Base-by-base conservation (phyloP, 2,329 filamentous ascomycete species). In the Microsporum canis region DNA sequence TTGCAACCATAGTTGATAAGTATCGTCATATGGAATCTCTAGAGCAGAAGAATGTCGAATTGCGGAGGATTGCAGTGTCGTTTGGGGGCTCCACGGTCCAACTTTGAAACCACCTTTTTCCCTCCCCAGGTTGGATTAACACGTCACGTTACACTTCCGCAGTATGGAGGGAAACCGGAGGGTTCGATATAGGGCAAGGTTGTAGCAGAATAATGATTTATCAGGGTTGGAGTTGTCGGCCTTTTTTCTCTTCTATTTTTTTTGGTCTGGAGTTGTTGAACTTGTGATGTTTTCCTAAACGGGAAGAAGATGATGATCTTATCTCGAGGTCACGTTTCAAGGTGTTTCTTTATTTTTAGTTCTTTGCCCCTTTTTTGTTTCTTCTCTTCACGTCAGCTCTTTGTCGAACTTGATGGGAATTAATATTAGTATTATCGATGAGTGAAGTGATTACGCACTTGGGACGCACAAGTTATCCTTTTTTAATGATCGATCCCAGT, bases 1-100 rank as follows among this genome's bases (percentile, higher is more conserved):
- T 73, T 57, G 74, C 72, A 61, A 71, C 71, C 69, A 73, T 73
- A 60, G 68, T 72, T 67, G 63, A 58, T 33, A 36, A 33, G 51
- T 59, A 49, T 43, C 31, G 41, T 45, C 57, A 59, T 59, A 49
- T 59, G 57, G 57, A 59, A 57, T 45, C 51, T 17, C 57, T 36
- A 56, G 60, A n/a, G n/a, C 12, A 59, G 17, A 5, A 17, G 29
- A 23, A 36, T 14, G 51, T 55, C 33, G 38, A 47, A 29, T 34
- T 43, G 34, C 47, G 36, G 47, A 62, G 23, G 27, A 53, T 53
- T n/a, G 49, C 49, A 53, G 49, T 5, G 27, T 53, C 27, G 6
- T 36, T 55, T 17, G 43, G 51, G 45, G 45, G 45, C 3, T 47
- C 45, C 45, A 51, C 45, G 27, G 51, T 55, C 51, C 51, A n/a